A percentile compares a stretch with the other conserved stretches of the same genome.
Conservation (phyloP, 2,329 filamentous ascomycete species). For the Sporothrix mexicana region DNA sequence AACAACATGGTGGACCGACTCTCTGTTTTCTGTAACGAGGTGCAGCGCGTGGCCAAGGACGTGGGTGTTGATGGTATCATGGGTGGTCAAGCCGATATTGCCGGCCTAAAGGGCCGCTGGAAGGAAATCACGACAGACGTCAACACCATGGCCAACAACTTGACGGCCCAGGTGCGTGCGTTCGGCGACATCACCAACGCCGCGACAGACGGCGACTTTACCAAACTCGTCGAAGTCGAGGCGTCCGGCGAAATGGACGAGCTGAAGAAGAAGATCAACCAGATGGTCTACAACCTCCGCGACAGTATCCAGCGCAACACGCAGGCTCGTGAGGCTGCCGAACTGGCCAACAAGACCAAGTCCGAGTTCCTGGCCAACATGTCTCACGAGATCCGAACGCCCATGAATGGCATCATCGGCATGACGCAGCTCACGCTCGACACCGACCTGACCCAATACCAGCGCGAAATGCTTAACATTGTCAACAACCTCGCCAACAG, state of each 20-base stretch:
- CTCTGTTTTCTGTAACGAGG: slow-evolving; percentile 94
- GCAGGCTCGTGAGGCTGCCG: slow-evolving; percentile 87
- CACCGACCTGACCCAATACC: slow-evolving; percentile 91
- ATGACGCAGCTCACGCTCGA: slow-evolving; percentile 97
- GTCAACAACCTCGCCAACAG: slow-evolving; percentile 97
- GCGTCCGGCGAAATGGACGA: slow-evolving; percentile 99
- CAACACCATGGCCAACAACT: slow-evolving; percentile 83
- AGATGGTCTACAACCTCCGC: slow-evolving; percentile 95
- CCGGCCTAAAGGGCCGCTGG: slow-evolving; percentile 91
- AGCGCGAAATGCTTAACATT: slow-evolving; percentile 97
- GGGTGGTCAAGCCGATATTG: slow-evolving; percentile 94
- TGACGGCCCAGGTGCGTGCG: slow-evolving; percentile 93
- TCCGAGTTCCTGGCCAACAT: slow-evolving; percentile 98
- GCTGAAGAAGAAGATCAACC: slow-evolving; percentile 98
- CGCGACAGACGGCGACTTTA: slow-evolving; percentile 96
- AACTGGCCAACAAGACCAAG: slow-evolving; percentile 96
- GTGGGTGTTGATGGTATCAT: slow-evolving; percentile 98
- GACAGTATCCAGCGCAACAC: slow-evolving; percentile 98
- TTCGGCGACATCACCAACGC: slow-evolving; percentile 99
- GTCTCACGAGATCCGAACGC: slow-evolving; percentile 97
- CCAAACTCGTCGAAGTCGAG: slow-evolving; percentile 94
- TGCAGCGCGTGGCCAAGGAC: slow-evolving; percentile 94
- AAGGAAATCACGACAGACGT: slow-evolving; percentile 98
- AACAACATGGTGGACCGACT: slow-evolving; percentile 98
- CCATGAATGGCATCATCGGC: slow-evolving; percentile 96